These are phyloP conservation scores for Wickerhamiella hasegawae DNA, from an alignment of 805 yeast genomes.

Conservation along the genomic window DNA sequence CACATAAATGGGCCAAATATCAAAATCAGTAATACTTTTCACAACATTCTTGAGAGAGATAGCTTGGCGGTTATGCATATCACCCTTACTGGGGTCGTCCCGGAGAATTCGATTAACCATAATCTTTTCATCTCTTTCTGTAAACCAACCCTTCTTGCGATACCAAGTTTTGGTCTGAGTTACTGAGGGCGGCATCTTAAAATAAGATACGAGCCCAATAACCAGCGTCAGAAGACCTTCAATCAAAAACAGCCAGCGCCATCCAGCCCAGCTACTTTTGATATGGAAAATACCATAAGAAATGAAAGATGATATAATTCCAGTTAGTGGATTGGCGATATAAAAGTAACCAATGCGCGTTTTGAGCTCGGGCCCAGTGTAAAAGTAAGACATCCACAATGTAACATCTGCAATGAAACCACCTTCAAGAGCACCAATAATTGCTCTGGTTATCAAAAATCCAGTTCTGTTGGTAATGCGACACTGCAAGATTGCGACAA, in stretches of 20 bases:
- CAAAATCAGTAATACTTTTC: conserved; percentile 30
- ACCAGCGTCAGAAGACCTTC: conserved; percentile 35
- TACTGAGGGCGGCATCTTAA: conserved; percentile 36
- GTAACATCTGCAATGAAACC: conserved; percentile 26
- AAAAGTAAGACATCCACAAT: conserved; percentile 24
- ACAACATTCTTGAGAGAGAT: conserved; percentile 26
- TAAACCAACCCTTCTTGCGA: conserved; percentile 34
- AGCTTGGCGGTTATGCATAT: conserved; percentile 45
- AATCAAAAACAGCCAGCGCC: conserved; percentile 35
- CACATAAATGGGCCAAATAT: conserved; percentile 37
- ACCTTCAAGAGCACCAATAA: conserved; percentile 45
- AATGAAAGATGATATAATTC: conserved; percentile 22
- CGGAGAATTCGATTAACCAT: conserved; percentile 40
- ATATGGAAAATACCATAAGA: conserved; percentile 33
- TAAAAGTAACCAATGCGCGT: conserved; percentile 36
- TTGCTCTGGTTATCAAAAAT: conserved; percentile 32
- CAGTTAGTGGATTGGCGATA: conserved; percentile 28
- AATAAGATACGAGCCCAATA: conserved; percentile 30
- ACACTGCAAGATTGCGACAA: conserved; percentile 37
- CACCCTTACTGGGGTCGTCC: conserved; percentile 48
- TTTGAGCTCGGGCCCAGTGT: conserved; percentile 38
- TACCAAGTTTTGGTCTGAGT: conserved; percentile 32
- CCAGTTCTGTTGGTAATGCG: conserved; percentile 27
- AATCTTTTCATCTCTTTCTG: conserved; percentile 37
- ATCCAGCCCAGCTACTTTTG: conserved; percentile 25